A percentile compares a stretch with the other conserved stretches of the same genome.
Evolutionary conservation across 495 filamentous ascomycete species (phyloP).

Genomic region (Monascus purpureus): DNA sequence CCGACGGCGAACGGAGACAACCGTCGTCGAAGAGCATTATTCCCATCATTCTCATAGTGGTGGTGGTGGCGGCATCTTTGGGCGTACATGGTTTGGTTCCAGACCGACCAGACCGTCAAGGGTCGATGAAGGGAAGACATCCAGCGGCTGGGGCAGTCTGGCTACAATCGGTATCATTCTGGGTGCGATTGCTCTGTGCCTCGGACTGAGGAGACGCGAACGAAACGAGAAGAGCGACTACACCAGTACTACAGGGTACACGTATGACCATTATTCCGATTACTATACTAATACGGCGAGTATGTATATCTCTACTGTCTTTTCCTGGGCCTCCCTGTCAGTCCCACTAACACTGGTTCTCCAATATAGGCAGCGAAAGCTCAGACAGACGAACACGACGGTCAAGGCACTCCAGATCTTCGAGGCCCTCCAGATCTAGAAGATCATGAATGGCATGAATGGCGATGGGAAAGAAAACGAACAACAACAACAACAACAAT

Average conservation of each 20-base stretch:
- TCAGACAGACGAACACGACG: slow-evolving; percentile 36
- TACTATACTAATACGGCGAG: slow-evolving; percentile 29
- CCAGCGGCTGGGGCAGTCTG: slow-evolving; percentile 38
- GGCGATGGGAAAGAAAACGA: no score
- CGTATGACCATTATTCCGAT: slow-evolving; percentile 27
- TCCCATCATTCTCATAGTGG: slow-evolving; percentile 33
- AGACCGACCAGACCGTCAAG: slow-evolving; percentile 37
- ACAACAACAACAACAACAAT: no score
- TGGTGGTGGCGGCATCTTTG: slow-evolving; percentile 23
- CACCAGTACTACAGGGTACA: slow-evolving; percentile 24
- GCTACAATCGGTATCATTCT: slow-evolving; percentile 46
- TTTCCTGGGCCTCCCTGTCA: background rate
- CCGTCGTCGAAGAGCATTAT: slow-evolving; percentile 58
- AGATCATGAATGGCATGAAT: slow-evolving; percentile 4
- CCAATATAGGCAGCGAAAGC: slow-evolving; percentile 31
- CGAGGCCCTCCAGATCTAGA: no score
- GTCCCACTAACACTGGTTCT: slow-evolving; percentile 8
- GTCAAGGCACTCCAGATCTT: slow-evolving; percentile 13
- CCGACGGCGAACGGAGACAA: slow-evolving; percentile 35
- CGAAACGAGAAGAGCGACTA: slow-evolving; percentile 31
- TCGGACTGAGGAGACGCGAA: slow-evolving; percentile 57
- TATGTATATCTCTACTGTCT: slow-evolving; percentile 13
- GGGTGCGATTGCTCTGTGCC: slow-evolving; percentile 50
- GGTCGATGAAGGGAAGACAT: slow-evolving; percentile 35
- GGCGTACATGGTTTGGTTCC: slow-evolving; percentile 55